Conservation (phyloP, 2,329 filamentous ascomycete genomes). For the Beauveria sp. region DNA sequence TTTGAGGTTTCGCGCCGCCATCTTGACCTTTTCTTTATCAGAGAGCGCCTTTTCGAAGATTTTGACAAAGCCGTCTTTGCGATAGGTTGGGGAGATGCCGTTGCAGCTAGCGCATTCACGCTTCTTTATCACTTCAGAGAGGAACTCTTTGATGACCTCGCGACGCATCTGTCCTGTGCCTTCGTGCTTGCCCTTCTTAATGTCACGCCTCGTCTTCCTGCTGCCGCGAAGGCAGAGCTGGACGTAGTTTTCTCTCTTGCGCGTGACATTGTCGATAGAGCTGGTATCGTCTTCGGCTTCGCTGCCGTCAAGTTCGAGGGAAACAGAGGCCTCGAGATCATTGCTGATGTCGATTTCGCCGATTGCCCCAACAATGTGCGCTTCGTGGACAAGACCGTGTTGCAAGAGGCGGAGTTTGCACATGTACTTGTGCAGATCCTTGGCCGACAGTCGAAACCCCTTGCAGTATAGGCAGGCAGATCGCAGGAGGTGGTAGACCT, state of each 20-base stretch:
- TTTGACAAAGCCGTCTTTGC: slow-evolving; percentile 87
- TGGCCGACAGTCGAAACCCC: slow-evolving; percentile 69
- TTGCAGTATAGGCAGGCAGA: slow-evolving; percentile 90
- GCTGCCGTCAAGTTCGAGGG: slow-evolving; percentile 40
- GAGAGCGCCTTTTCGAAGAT: slow-evolving; percentile 80
- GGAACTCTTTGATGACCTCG: slow-evolving; percentile 71
- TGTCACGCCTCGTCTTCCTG: slow-evolving; percentile 39
- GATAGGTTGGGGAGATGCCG: slow-evolving; percentile 72
- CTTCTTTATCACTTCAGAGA: slow-evolving; percentile 61
- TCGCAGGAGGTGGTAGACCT: slow-evolving; percentile 75
- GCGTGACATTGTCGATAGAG: slow-evolving; percentile 43
- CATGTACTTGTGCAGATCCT: slow-evolving; percentile 67
- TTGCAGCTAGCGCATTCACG: slow-evolving; percentile 61
- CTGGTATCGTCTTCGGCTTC: slow-evolving; percentile 59
- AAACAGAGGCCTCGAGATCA: slow-evolving; percentile 20
- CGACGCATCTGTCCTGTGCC: slow-evolving; percentile 71
- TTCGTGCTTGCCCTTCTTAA: slow-evolving; percentile 67
- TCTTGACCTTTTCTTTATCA: slow-evolving; percentile 67
- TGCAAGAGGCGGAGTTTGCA: slow-evolving; percentile 84
- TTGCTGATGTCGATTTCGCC: slow-evolving; percentile 36
- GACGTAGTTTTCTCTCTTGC: slow-evolving; percentile 59
- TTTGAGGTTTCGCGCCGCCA: slow-evolving; percentile 62
- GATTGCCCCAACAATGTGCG: slow-evolving; percentile 47
- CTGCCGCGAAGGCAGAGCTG: slow-evolving; percentile 60
- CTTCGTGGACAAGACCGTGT: slow-evolving; percentile 70